Base-by-base conservation (phyloP, 805 yeast species). In the Citeromyces nyonsensis region DNA sequence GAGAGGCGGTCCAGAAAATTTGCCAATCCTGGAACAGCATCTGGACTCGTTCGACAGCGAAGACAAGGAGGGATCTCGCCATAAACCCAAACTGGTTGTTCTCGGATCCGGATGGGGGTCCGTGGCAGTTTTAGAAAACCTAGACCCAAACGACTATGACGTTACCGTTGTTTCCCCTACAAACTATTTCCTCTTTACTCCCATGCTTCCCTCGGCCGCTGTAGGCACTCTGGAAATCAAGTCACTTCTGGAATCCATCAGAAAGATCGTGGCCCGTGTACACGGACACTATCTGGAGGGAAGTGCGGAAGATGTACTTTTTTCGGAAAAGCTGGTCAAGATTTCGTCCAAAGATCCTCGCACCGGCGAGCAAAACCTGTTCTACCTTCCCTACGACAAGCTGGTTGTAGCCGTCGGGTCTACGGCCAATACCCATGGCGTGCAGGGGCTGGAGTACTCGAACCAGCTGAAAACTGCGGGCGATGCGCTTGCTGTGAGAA, bases 71-170 rank as follows among this genome's bases (percentile, higher is more conserved):
- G 33, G 50, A n/a, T 37, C 56, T 7, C 56, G 61, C 36, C 62
- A 54, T 38, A 70, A 63, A 46, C 78, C 77, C 25, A 63, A 63
- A 37, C 52, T 75, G 33, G 80, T 75, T 3, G 58, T 75, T 24
- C 54, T 75, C 25, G 83, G 83, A 11, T 64, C 75, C 26, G 83
- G 83, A 30, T 75, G 83, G 83, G 83, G 79, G 2, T 64, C 79
- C 6, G 79, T 70, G 20, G 71, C 74, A 10, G 43, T 73, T 7
- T 55, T 75, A 40, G 70, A 67, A 44, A 54, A 56, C 29, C 45
- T 75, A 34, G 59, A 60, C 36, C 60, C 66, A 15, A 65, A 66
- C 28, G 69, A 67, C 40, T 75, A 73, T 47, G 74, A 73, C 40
- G 73, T 74, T 34, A 72, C 79, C 3, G 73, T 75, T 15, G 60